phyloP scores from a whole-genome alignment of 2,329 filamentous ascomycete genomes.

The Penicillium sp. region DNA sequence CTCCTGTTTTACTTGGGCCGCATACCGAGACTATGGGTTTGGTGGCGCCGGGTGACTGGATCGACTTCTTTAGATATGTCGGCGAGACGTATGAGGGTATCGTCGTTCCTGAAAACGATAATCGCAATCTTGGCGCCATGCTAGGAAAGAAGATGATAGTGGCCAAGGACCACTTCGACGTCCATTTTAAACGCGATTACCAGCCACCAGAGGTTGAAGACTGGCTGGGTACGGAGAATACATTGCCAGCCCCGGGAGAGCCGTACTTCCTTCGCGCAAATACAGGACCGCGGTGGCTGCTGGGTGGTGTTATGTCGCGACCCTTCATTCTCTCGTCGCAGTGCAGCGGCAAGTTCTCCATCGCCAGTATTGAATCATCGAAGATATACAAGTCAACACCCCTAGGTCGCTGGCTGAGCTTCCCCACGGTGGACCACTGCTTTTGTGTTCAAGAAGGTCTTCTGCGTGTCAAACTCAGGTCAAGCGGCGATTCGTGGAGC shows the following conservation, averaged over 20 bases:
- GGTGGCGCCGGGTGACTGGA: background rate
- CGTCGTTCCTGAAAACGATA: background rate
- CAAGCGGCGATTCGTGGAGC: background rate
- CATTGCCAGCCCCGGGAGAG: background rate
- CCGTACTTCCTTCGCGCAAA: background rate
- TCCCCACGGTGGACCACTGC: background rate
- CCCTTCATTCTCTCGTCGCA: background rate
- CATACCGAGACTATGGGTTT: background rate
- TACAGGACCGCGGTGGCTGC: background rate
- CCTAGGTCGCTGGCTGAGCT: background rate
- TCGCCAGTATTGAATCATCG: background rate
- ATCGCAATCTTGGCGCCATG: background rate
- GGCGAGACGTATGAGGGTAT: background rate
- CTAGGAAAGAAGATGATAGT: background rate
- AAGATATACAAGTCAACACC: background rate
- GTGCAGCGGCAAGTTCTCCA: background rate
- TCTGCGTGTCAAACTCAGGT: background rate
- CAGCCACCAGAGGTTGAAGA: background rate
- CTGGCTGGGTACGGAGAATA: background rate
- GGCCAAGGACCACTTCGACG: background rate
- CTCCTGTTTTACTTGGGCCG: background rate
- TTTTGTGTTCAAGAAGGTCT: background rate
- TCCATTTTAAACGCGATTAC: background rate
- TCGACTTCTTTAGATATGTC: background rate
- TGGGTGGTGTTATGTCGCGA: background rate